A percentile compares a stretch with the other conserved stretches of the same genome.
phyloP scores from a whole-genome alignment of 371 early-diverging fungal species.

The Conidiobolus incongruus region DNA sequence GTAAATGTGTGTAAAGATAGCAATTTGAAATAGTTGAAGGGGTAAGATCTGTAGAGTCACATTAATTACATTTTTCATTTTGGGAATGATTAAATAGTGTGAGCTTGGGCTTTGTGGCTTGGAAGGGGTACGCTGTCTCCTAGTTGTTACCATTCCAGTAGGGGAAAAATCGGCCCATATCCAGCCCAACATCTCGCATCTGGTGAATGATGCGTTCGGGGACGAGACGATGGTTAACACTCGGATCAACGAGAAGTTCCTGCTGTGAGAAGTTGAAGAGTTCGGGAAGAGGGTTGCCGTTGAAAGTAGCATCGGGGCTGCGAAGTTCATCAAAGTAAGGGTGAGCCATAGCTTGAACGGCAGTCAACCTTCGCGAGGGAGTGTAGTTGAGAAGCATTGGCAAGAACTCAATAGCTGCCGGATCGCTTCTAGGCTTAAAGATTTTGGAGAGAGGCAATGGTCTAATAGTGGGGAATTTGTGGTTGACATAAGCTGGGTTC shows the following conservation, averaged over 20 bases:
- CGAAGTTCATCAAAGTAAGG: conserved; percentile 95
- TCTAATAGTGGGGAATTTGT: too few relatives aligned
- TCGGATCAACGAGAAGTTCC: conserved; percentile 4
- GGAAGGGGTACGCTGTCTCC: too few relatives aligned
- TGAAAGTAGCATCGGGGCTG: conserved; percentile 47
- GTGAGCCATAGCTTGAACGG: conserved; percentile 85
- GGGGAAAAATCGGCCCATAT: conserved; percentile 4
- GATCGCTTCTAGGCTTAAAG: conserved; percentile 62
- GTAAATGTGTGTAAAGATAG: too few relatives aligned
- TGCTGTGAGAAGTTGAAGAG: conserved; percentile 80
- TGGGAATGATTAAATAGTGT: too few relatives aligned
- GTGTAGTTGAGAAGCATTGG: conserved; percentile 82
- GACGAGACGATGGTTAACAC: conserved; percentile 3
- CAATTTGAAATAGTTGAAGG: too few relatives aligned
- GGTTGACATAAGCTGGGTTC: conserved; percentile 66
- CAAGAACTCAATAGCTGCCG: conserved; percentile 80
- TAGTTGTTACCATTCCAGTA: too few relatives aligned
- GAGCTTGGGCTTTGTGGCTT: too few relatives aligned
- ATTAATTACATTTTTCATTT: too few relatives aligned
- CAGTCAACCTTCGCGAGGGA: conserved; percentile 74
- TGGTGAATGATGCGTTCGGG: conserved; percentile 2
- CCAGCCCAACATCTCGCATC: conserved; percentile 3
- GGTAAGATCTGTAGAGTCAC: too few relatives aligned
- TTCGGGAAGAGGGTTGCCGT: conserved; percentile 60
- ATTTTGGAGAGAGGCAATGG: too few relatives aligned